Percentiles rank a stretch among this genome's conserved stretches.
Conservation (phyloP, 306 rosid species). For the Prunus kanzakura region DNA sequence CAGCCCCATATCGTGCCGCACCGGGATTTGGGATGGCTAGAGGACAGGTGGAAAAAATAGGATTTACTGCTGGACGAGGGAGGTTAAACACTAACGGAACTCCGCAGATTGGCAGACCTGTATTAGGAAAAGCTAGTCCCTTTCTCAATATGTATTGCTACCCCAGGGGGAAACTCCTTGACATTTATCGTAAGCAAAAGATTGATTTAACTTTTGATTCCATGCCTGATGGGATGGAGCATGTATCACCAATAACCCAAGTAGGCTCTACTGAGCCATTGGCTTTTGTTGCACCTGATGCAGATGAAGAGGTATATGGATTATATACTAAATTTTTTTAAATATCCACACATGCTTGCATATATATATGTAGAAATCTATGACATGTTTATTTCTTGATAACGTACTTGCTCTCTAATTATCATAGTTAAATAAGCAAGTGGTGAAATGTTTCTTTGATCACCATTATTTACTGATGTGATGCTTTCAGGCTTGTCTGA, state of each 20-base stretch:
- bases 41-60: slow-evolving; percentile 51
- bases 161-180: slow-evolving; percentile 75
- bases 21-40: slow-evolving; percentile 75
- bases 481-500: slow-evolving; percentile 47
- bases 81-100: slow-evolving; percentile 42
- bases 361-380: not conserved
- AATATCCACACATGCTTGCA: not conserved
- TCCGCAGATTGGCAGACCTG: slow-evolving; percentile 45
- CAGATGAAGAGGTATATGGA: slow-evolving; percentile 61
- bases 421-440: not conserved
- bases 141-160: slow-evolving; percentile 40
- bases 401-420: not conserved
- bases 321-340: not conserved
- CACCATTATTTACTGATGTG: slow-evolving; percentile 13
- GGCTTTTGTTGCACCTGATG: slow-evolving; percentile 62
- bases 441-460: not conserved
- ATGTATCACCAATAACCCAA: slow-evolving; percentile 38
- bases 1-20: slow-evolving; percentile 65
- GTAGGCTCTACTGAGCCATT: slow-evolving; percentile 45
- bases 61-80: slow-evolving; percentile 69
- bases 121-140: slow-evolving; percentile 45
- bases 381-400: not conserved
- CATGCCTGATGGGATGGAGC: slow-evolving; percentile 50
- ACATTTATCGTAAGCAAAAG: slow-evolving; percentile 61
- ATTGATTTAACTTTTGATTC: slow-evolving; percentile 33